phyloP scores from a whole-genome alignment of 2,329 filamentous ascomycete species.

The Phoma sp. region DNA sequence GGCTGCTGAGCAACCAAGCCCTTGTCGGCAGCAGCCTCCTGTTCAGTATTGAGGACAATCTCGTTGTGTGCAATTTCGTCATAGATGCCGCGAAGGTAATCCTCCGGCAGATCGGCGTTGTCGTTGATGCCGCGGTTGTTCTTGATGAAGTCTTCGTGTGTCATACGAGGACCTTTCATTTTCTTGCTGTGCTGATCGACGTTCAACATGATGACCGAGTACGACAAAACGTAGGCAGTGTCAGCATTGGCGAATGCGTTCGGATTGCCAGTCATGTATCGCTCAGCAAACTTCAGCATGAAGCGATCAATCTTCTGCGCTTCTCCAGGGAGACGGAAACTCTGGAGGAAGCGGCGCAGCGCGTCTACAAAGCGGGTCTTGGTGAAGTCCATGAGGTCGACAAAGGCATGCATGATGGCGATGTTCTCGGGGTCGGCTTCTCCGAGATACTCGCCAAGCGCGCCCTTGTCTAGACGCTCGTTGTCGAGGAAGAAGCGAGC shows the following conservation, averaged over 20 bases:
- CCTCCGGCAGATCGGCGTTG: conserved; percentile 88
- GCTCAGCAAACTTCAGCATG: conserved; percentile 98
- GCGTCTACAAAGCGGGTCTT: conserved; percentile 93
- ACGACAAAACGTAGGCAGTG: conserved; percentile 93
- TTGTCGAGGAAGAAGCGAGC: conserved; percentile 82
- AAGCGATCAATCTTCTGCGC: conserved; percentile 99
- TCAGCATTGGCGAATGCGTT: conserved; percentile 98
- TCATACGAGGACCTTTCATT: conserved; percentile 84
- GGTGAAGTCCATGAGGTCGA: conserved; percentile 92
- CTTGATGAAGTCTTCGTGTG: conserved; percentile 96
- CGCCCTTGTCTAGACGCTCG: conserved; percentile 86
- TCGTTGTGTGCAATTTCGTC: conserved; percentile 92
- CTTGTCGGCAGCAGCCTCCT: conserved; percentile 83
- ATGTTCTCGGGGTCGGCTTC: conserved; percentile 94
- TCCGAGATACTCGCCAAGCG: conserved; percentile 92
- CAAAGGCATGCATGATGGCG: conserved; percentile 97
- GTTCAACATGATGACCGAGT: conserved; percentile 96
- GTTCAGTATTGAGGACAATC: conserved; percentile 92
- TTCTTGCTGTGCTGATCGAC: conserved; percentile 94
- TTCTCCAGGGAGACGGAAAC: conserved; percentile 93
- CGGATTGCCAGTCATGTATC: conserved; percentile 92
- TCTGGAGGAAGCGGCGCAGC: conserved; percentile 87
- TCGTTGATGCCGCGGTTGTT: conserved; percentile 99
- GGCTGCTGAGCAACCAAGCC: conserved; percentile 67
- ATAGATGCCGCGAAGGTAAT: conserved; percentile 87